A percentile compares a stretch with the other conserved stretches of the same genome.
Evolutionary conservation across 169 alveolate species (phyloP).

Genomic region (Perkinsus chesapeaki): DNA sequence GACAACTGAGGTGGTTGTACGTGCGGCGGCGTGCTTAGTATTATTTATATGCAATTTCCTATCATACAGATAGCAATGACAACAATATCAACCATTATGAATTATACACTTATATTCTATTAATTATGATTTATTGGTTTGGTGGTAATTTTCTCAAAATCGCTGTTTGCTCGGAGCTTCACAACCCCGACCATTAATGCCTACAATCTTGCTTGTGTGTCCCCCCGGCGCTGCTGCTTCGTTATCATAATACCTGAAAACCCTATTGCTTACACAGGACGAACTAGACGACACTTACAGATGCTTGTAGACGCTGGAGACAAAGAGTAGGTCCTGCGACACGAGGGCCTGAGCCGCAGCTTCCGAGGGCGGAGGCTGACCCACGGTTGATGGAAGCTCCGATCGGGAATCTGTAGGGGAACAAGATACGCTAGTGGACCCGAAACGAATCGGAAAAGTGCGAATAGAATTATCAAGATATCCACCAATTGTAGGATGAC

Average conservation of each 20-base stretch:
- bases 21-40: too few species aligned
- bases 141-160: too few species aligned
- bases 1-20: too few species aligned
- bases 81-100: too few species aligned
- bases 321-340: not conserved
- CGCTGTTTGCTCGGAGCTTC: too few species aligned
- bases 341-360: not conserved
- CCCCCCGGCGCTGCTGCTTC: not conserved
- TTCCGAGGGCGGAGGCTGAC: not conserved
- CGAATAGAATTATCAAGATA: too few species aligned
- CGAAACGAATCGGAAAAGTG: not conserved
- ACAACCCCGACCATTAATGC: too few species aligned
- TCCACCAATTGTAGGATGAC: too few species aligned
- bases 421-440: not conserved
- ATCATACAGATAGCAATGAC: too few species aligned
- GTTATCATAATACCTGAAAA: not conserved
- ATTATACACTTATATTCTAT: too few species aligned
- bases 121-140: too few species aligned
- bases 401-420: not conserved
- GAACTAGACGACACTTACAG: not conserved
- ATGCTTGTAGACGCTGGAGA: not conserved
- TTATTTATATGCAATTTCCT: too few species aligned
- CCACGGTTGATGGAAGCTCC: not conserved
- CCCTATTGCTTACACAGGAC: not conserved
- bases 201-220: not conserved